Conservation (phyloP, 2,329 filamentous ascomycete species). For the Fusarium acutatum region DNA sequence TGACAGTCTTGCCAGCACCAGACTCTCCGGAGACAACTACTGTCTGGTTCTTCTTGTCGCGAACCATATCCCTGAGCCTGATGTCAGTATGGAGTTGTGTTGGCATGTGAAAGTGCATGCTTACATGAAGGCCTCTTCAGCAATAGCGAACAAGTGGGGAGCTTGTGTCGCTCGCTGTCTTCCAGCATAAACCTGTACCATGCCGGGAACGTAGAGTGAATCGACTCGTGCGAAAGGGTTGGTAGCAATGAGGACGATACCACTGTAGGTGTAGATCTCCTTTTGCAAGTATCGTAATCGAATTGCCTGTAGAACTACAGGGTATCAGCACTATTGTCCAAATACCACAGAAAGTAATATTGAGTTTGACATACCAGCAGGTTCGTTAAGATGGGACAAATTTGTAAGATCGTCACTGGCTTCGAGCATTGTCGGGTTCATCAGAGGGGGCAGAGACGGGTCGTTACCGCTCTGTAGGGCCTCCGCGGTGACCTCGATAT, state of each 20-base stretch:
- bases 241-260: slow-evolving; percentile 97
- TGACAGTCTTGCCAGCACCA: slow-evolving; percentile 98
- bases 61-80: slow-evolving; percentile 84
- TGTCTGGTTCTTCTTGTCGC: slow-evolving; percentile 95
- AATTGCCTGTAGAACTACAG: slow-evolving; percentile 91
- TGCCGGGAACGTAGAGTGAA: slow-evolving; percentile 96
- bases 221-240: slow-evolving; percentile 98
- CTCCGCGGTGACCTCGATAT: slow-evolving; percentile 77
- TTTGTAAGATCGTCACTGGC: slow-evolving; percentile 98
- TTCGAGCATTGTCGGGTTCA: slow-evolving; percentile 98
- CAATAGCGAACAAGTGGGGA: slow-evolving; percentile 97
- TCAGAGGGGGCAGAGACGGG: slow-evolving; percentile 84
- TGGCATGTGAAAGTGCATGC: not conserved
- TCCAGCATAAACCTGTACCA: slow-evolving; percentile 99
- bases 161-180: slow-evolving; percentile 97
- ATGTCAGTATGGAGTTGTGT: slow-evolving; percentile 47
- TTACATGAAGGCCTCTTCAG: slow-evolving; percentile 97
- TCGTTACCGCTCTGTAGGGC: slow-evolving; percentile 82
- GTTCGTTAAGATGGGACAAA: slow-evolving; percentile 96
- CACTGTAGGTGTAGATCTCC: slow-evolving; percentile 99
- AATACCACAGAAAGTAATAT: not conserved
- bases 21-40: slow-evolving; percentile 99
- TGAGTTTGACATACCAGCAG: slow-evolving; percentile 74
- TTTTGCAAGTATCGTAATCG: slow-evolving; percentile 97
- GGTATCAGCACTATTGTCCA: slow-evolving; percentile 31